These are phyloP conservation scores for Nephelium lappaceum DNA, from an alignment of 345 rosid genomes.

Conservation along the genomic window DNA sequence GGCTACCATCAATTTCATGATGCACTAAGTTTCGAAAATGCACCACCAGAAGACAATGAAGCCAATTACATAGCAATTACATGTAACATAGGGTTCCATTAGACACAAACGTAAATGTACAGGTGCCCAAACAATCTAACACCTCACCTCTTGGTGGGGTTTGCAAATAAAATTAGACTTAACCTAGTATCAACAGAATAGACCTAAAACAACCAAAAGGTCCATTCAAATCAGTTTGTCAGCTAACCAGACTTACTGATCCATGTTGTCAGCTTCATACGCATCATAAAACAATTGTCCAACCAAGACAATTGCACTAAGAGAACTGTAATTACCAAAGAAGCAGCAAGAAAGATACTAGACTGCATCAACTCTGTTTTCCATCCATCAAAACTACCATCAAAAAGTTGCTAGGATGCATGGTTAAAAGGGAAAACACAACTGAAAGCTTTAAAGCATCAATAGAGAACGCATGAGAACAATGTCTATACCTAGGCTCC, in stretches of 20 bases:
- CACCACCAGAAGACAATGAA: too few species aligned
- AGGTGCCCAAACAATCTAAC: too few species aligned
- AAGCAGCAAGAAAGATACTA: neutral
- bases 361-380: neutral
- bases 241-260: neutral
- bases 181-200: neutral
- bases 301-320: neutral
- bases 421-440: neutral
- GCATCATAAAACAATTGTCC: neutral
- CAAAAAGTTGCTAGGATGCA: neutral
- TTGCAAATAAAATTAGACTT: too few species aligned
- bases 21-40: too few species aligned
- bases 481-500: constrained; percentile 73
- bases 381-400: neutral
- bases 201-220: neutral
- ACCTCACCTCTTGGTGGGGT: too few species aligned
- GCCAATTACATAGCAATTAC: too few species aligned
- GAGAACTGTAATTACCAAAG: neutral
- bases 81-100: too few species aligned
- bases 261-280: neutral
- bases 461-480: constrained; percentile 14
- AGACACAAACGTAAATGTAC: too few species aligned
- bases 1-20: too few species aligned
- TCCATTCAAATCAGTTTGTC: neutral
- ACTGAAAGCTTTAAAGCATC: constrained; percentile 9